A percentile compares a stretch with the other conserved stretches of the same genome.
phyloP scores from a whole-genome alignment of 345 rosid genomes.

The Citrus glauca region DNA sequence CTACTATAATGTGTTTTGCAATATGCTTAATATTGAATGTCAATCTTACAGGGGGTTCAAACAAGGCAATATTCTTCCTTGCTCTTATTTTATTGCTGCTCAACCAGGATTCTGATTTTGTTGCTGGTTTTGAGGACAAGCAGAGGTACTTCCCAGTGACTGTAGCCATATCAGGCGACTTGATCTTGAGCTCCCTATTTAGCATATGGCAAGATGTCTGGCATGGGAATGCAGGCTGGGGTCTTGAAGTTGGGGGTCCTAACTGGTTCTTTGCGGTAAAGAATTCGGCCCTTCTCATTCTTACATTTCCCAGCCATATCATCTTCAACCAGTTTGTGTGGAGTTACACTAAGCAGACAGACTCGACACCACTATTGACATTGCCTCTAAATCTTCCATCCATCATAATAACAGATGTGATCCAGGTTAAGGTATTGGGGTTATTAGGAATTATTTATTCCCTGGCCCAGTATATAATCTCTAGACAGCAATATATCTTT shows the following conservation, averaged over 20 bases:
- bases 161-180: constrained; percentile 63
- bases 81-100: constrained; percentile 93
- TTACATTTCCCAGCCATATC: constrained; percentile 89
- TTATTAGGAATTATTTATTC: constrained; percentile 78
- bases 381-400: constrained; percentile 91
- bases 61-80: constrained; percentile 89
- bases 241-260: constrained; percentile 82
- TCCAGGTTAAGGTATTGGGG: constrained; percentile 80
- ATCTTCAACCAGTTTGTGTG: constrained; percentile 87
- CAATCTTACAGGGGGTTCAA: constrained; percentile 83
- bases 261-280: constrained; percentile 93
- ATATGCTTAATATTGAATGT: constrained; percentile 88
- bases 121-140: constrained; percentile 95
- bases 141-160: constrained; percentile 97
- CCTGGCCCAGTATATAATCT: constrained; percentile 68
- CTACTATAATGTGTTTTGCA: constrained; percentile 92
- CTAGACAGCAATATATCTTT: constrained; percentile 90
- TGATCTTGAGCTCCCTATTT: constrained; percentile 66
- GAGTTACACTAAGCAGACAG: constrained; percentile 71
- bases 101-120: constrained; percentile 96
- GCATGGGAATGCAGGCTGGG: constrained; percentile 93
- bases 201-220: constrained; percentile 82
- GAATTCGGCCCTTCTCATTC: constrained; percentile 79
- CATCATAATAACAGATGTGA: constrained; percentile 75
- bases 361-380: constrained; percentile 62